Base-by-base conservation (phyloP, 495 filamentous ascomycete genomes). In the Talaromyces borbonicus region DNA sequence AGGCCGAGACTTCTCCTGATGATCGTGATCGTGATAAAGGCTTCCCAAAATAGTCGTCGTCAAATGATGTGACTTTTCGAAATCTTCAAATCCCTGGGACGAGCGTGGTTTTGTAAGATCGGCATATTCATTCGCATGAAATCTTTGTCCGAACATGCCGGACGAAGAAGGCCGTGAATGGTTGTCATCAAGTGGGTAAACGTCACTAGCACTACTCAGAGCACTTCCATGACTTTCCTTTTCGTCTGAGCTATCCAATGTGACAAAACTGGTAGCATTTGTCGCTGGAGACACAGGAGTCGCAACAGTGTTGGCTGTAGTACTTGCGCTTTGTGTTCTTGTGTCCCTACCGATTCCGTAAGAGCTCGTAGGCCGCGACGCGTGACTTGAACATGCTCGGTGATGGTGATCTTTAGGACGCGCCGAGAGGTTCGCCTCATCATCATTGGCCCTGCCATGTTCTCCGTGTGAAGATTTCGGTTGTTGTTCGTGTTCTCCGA, bases 181-280 rank as follows among this genome's bases (percentile, higher is more conserved):
- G 33, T 56, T 59, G 25, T 58, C 54, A 15, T 55, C 57, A 35
- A 44, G 52, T 1, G 29, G 19, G 20, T 43, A 41, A 1, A 49
- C 37, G 19, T 49, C 47, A 26, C 38, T 41, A 7, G 25, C 38
- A 19, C 62, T 54, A 12, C 54, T 51, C 8, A 60, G 53, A 37
- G 56, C 61, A 15, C 65, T 60, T 18, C 60, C 54, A 8, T 53
- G 47, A 16, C 55, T 38, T 1, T 56, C 60, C 43, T 68, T 62
- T 36, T 74, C 69, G 19, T 73, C 71, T 11, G 67, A 61, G 32
- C 69, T 73, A 42, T 75, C 68, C 24, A 66, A 62, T 9, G 66
- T 67, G 20, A 76, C 54, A 36, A 73, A 63, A 51, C 73, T 76
- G 5, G 73, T 72, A 11, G 71, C 73, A 46, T 75, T 72, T 15